Evolutionary conservation across 2,329 filamentous ascomycete genomes (phyloP).

Genomic region (Xylaria sp.): DNA sequence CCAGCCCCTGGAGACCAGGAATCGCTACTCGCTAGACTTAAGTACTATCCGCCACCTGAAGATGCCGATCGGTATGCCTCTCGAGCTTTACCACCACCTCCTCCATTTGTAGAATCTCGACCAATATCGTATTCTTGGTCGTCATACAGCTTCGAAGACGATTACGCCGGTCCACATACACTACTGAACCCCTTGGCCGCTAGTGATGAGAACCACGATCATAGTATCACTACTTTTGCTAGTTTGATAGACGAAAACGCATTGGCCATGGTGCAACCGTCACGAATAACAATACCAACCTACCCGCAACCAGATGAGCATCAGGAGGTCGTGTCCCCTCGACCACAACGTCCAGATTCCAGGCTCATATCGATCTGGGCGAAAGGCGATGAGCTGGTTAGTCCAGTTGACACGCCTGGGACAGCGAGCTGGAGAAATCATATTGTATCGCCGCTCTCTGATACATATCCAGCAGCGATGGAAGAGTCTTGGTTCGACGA

Average conservation of each 20-base stretch:
- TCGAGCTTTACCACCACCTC: conserved; percentile 37
- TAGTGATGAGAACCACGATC: conserved; percentile 4
- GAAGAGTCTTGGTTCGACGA: conserved; percentile 31
- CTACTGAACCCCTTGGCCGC: conserved; percentile 8
- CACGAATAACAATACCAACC: conserved; percentile 25
- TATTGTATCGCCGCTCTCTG: conserved; percentile 46
- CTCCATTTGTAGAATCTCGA: conserved; percentile 22
- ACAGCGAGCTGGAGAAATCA: conserved; percentile 35
- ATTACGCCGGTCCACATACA: conserved; percentile 8
- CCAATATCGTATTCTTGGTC: conserved; percentile 38
- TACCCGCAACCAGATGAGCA: conserved; percentile 21
- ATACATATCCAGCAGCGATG: conserved; percentile 8
- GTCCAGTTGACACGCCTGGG: conserved; percentile 41
- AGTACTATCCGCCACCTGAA: conserved; percentile 34
- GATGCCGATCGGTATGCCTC: conserved; percentile 29
- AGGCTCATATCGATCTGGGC: conserved; percentile 36
- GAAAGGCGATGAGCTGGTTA: conserved; percentile 39
- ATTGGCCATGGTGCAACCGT: conserved; percentile 32
- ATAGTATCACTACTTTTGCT: conserved; percentile 16
- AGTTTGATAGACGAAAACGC: conserved; percentile 35
- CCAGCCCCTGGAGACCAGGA: conserved; percentile 15
- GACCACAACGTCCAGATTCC: conserved; percentile 38
- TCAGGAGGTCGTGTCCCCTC: conserved; percentile 39
- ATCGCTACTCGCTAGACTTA: not conserved
- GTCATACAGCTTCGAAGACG: conserved; percentile 33